Conservation (phyloP, 2,329 filamentous ascomycete genomes). For the Macrophomina phaseolina region DNA sequence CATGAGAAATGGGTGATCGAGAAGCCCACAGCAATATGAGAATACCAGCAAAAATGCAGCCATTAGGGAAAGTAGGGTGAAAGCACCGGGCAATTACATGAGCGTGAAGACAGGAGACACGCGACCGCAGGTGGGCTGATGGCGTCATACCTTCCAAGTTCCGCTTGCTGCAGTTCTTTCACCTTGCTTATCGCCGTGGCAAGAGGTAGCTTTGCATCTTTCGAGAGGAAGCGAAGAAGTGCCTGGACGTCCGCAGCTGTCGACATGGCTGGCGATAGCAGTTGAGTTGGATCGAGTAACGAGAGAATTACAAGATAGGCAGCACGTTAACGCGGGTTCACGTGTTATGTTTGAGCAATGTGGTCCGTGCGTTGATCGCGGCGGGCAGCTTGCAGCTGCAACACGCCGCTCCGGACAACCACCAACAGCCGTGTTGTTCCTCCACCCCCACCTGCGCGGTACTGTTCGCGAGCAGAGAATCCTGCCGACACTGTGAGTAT, state of each 20-base stretch:
- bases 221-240: slow-evolving; percentile 62
- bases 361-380: not conserved
- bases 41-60: too few relatives aligned
- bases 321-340: not conserved
- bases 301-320: not conserved
- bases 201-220: slow-evolving; percentile 63
- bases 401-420: not conserved
- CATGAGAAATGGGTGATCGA: too few relatives aligned
- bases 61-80: too few relatives aligned
- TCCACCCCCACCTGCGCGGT: too few relatives aligned
- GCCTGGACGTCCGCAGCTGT: slow-evolving; percentile 48
- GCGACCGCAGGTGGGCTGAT: slow-evolving; percentile 10
- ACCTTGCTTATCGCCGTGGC: slow-evolving; percentile 61
- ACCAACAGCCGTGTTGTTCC: not conserved
- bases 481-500: too few relatives aligned
- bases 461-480: too few relatives aligned
- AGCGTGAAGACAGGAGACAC: too few relatives aligned
- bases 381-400: slow-evolving; percentile 6
- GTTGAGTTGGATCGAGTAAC: not conserved
- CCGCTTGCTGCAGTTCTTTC: slow-evolving; percentile 58
- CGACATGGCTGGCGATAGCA: slow-evolving; percentile 36
- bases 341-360: not conserved
- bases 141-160: slow-evolving; percentile 41
- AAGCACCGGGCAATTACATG: too few relatives aligned
- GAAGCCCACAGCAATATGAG: too few relatives aligned